phyloP scores from a whole-genome alignment of 1,284 basidiomycete species.

The Trametes hirsuta region DNA sequence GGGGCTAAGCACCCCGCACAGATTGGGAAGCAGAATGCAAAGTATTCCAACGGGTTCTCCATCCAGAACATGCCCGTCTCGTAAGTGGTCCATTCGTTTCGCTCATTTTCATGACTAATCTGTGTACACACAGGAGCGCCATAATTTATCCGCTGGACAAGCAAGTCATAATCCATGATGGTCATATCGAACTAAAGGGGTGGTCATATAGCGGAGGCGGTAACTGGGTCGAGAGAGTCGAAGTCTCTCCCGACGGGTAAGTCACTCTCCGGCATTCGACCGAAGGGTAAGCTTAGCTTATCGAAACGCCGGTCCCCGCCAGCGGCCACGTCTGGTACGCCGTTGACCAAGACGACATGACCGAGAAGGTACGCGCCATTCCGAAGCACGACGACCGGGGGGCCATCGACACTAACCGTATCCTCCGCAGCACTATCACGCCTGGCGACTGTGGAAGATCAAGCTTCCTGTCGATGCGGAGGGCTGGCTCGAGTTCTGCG shows the following conservation, averaged over 20 bases:
- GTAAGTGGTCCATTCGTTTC: conserved; percentile 35
- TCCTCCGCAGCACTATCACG: conserved; percentile 51
- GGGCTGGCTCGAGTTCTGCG: conserved; percentile 61
- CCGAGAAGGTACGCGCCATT: conserved; percentile 43
- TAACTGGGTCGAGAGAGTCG: conserved; percentile 59
- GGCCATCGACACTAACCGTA: background rate
- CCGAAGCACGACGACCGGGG: background rate
- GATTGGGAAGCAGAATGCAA: conserved; percentile 56
- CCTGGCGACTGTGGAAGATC: conserved; percentile 58
- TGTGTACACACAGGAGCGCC: conserved; percentile 44
- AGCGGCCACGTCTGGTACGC: conserved; percentile 56
- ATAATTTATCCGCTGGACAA: conserved; percentile 51
- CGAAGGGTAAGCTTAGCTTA: background rate
- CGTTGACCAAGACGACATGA: conserved; percentile 49
- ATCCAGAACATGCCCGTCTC: conserved; percentile 63
- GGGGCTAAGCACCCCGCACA: conserved; percentile 18
- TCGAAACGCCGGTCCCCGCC: background rate
- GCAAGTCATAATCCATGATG: conserved; percentile 52
- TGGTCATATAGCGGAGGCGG: conserved; percentile 61
- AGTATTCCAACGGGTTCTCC: conserved; percentile 54
- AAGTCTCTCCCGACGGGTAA: conserved; percentile 56
- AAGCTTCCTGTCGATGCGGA: conserved; percentile 57
- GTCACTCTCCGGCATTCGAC: conserved; percentile 5
- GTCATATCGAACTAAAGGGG: conserved; percentile 48
- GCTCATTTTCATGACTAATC: background rate